phyloP scores from a whole-genome alignment of 768 basidiomycete genomes.

The Mycena pura region DNA sequence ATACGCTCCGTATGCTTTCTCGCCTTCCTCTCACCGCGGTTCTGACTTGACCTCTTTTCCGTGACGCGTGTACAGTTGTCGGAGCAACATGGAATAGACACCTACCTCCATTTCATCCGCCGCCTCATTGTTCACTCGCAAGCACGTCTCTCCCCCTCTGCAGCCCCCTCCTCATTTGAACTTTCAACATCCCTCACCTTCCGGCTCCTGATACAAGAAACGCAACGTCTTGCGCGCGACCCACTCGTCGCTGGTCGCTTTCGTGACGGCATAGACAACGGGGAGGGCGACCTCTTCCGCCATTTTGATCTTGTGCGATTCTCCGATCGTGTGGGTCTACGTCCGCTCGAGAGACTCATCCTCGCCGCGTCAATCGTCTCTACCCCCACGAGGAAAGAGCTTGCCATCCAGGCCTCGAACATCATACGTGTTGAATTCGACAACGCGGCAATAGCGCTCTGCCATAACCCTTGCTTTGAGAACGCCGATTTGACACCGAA shows the following conservation, averaged over 20 bases:
- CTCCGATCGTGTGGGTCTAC: slow-evolving; percentile 79
- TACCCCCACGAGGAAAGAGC: slow-evolving; percentile 61
- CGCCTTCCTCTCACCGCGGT: slow-evolving; percentile 14
- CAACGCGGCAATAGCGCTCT: slow-evolving; percentile 74
- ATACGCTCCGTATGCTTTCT: slow-evolving; percentile 83
- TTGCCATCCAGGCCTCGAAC: slow-evolving; percentile 66
- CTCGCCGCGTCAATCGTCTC: slow-evolving; percentile 78
- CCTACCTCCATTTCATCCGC: slow-evolving; percentile 96
- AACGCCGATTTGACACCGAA: slow-evolving; percentile 76
- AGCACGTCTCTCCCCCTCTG: slow-evolving; percentile 65
- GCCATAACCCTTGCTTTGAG: slow-evolving; percentile 83
- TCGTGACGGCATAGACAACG: slow-evolving; percentile 88
- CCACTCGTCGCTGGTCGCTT: slow-evolving; percentile 91
- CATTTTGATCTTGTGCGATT: slow-evolving; percentile 86
- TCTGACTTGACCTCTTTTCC: slow-evolving; percentile 20
- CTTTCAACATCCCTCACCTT: slow-evolving; percentile 82
- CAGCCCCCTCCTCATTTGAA: slow-evolving; percentile 71
- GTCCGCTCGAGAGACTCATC: slow-evolving; percentile 80
- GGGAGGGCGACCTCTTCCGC: slow-evolving; percentile 83
- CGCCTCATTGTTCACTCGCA: slow-evolving; percentile 92
- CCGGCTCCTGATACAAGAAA: slow-evolving; percentile 86
- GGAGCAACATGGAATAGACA: slow-evolving; percentile 96
- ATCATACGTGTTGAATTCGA: slow-evolving; percentile 83
- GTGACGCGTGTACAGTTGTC: slow-evolving; percentile 68
- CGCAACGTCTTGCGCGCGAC: slow-evolving; percentile 87